Evolutionary conservation across 2,329 filamentous ascomycete species (phyloP), one percentile per base, ranked within the genome.

Genomic region (Penicillium sp.): DNA sequence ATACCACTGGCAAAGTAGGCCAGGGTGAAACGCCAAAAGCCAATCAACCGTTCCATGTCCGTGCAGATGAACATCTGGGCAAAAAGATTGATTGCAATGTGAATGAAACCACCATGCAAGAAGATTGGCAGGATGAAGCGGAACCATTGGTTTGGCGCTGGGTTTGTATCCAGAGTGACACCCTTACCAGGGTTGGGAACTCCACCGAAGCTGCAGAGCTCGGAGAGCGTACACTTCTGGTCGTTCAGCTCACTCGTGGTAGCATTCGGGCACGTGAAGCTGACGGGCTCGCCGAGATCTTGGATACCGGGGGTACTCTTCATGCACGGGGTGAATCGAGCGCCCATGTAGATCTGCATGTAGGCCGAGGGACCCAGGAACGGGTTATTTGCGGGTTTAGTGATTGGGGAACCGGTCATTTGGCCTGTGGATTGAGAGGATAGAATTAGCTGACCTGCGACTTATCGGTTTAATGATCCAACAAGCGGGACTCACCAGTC

Each of bases 41-140:
- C 94, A 63, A 99, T 96, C 46, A 88, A 84, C 60, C 86, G 84
- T 71, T 99, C 94, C 84, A 99, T 96, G 64, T 99, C 94, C 33
- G 88, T 86, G 24, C 89, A 94, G 49, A 97, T 83, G 0, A 90
- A 95, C 65, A 97, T 75, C 71, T 99, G 94, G 18, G 97, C 81
- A 7, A 97, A 81, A 74, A 99, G 81, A 73, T 99, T 99, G 81
- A 97, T 97, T 13, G 85, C 90, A 52, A 99, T 97, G 68, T 99
- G 94, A 56, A 99, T 87, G 49, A 99, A 75, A 12, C 94, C 94
- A 1, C 91, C 91, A 66, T 99, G 94, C 64, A 99, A 78, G 76
- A 99, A 99, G 55, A 99, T 97, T 32, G 94, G 93, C 1, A 88
- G 78, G 67, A 99, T 97, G 77, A 99, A 97, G 54, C 94, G 89